Base-by-base conservation (phyloP, 108 stramenopile genomes). In the Fragilariopsis cylindrus region DNA sequence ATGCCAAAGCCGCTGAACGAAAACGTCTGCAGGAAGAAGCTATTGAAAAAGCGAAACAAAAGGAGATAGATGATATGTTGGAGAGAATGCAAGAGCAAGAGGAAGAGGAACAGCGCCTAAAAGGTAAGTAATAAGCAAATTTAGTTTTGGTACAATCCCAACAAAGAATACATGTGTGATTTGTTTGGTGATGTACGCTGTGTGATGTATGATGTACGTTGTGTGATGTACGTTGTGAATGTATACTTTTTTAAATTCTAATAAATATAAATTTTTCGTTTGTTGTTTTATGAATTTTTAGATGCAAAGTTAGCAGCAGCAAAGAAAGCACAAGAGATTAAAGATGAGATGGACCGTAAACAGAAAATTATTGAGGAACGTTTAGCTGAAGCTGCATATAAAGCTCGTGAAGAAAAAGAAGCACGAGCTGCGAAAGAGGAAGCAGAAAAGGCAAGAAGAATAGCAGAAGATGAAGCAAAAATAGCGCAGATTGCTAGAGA, bases 381-480 rank as follows among this genome's bases (percentile, higher is more conserved):
- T 11, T 44, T 63, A 45, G 62, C 62, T 63, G 62, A n/a, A 63
- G 62, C 11, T 11, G 62, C 62, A 6, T n/a, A 21, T 9, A 63
- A n/a, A 15, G 16, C 39, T 63, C 62, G 62, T 56, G 62, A 8
- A 63, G 15, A 63, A 44, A 11, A 56, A 56, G 62, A 63, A 44
- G 62, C 7, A 4, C 7, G 46, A 63, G 39, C 40, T 3, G 39
- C 9, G 5, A 63, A 63, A 43, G 43, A 41, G n/a, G 62, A 12
- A 5, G 42, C 11, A n/a, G 62, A 63, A 63, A 63, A 1, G 62
- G 62, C 40, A 7, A 3, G 16, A 11, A 63, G 62, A 45, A 8
- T 63, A 9, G 40, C 42, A 43, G 42, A 43, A 7, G 62, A 63
- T n/a, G 42, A 63, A 63, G 13, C 8, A 43, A 63, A 41, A 45